Evolutionary conservation across 345 rosid species (phyloP).

Genomic region (Mercurialis annua): DNA sequence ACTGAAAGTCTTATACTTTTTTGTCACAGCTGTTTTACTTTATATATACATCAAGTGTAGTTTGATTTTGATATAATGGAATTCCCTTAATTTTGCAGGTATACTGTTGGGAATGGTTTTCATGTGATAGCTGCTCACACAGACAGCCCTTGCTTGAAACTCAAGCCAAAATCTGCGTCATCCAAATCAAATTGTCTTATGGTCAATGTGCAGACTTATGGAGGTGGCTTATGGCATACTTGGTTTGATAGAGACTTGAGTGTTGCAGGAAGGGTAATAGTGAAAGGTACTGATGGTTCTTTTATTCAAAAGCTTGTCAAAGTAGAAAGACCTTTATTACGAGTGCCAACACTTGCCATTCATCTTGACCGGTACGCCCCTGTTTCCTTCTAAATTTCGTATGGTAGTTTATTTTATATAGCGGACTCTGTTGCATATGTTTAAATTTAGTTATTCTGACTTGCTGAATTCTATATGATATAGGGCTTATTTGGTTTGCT

Average conservation of each 20-base stretch:
- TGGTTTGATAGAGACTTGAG: constrained; percentile 98
- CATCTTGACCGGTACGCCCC: constrained; percentile 75
- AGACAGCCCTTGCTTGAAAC: constrained; percentile 91
- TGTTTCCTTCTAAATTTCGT: constrained; percentile 8
- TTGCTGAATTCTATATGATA: background rate
- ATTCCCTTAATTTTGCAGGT: constrained; percentile 48
- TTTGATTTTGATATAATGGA: background rate
- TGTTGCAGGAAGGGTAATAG: constrained; percentile 88
- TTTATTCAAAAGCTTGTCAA: constrained; percentile 78
- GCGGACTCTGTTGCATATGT: background rate
- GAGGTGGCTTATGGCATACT: constrained; percentile 96
- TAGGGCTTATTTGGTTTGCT: background rate
- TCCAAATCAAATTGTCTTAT: constrained; percentile 77
- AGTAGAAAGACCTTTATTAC: constrained; percentile 73
- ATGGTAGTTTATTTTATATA: background rate
- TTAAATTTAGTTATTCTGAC: background rate
- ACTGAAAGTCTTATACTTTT: background rate
- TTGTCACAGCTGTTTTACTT: background rate
- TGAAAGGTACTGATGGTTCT: constrained; percentile 63
- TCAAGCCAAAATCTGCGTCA: constrained; percentile 89
- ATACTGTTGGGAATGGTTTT: constrained; percentile 72
- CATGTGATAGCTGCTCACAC: constrained; percentile 92
- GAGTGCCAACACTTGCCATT: constrained; percentile 86
- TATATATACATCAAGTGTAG: background rate
- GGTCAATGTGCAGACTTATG: constrained; percentile 95